phyloP scores from a whole-genome alignment of 1,284 basidiomycete species.

The Golubevia pallescens region DNA sequence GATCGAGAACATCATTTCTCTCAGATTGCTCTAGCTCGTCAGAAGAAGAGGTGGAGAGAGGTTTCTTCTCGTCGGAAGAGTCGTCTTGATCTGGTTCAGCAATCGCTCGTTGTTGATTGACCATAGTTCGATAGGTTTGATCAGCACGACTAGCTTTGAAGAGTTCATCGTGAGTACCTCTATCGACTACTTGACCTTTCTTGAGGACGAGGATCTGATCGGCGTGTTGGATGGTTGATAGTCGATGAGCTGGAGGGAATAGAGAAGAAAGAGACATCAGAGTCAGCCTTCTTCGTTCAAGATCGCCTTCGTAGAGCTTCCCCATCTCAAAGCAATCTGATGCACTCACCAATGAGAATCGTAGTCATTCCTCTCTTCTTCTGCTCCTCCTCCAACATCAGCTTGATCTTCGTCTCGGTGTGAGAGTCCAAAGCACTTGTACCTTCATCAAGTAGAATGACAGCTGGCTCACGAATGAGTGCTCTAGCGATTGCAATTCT shows the following conservation, averaged over 20 bases:
- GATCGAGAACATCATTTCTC: background rate
- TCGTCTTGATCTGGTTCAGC: constrained; percentile 8
- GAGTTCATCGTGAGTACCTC: constrained; percentile 43
- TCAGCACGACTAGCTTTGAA: constrained; percentile 20
- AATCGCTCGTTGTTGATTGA: constrained; percentile 39
- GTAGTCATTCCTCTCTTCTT: constrained; percentile 41
- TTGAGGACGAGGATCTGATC: constrained; percentile 55
- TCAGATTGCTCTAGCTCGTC: background rate
- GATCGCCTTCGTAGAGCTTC: background rate
- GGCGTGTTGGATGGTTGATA: constrained; percentile 56
- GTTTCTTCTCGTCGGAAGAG: background rate
- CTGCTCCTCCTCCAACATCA: constrained; percentile 49
- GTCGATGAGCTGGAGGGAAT: constrained; percentile 55
- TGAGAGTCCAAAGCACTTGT: constrained; percentile 56
- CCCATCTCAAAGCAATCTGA: background rate
- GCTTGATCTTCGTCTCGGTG: constrained; percentile 53
- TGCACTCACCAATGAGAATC: constrained; percentile 14
- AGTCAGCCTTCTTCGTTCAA: background rate
- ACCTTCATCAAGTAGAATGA: constrained; percentile 55
- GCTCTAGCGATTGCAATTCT: constrained; percentile 59
- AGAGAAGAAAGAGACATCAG: background rate
- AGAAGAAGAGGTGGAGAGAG: background rate
- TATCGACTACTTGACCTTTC: constrained; percentile 45
- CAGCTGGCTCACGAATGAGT: constrained; percentile 45
- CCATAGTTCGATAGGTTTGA: constrained; percentile 47